Evolutionary conservation across 345 rosid genomes (phyloP).

Genomic region (Murraya paniculata): DNA sequence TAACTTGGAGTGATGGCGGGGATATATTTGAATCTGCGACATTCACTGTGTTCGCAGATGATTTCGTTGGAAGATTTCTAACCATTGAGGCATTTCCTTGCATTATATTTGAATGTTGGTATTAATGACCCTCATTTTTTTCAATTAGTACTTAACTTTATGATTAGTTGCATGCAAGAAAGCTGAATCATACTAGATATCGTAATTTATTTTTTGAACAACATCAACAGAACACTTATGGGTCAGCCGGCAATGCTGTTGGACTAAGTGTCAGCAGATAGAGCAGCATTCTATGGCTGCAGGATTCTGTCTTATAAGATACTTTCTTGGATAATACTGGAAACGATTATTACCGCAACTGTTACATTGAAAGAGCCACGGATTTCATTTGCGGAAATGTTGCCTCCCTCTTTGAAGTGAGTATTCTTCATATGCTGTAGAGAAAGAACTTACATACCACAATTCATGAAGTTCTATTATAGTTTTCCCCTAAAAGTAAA

Average conservation of each 20-base stretch:
- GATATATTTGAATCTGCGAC: conserved; percentile 52
- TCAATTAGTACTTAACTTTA: too few species aligned
- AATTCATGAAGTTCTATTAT: too few species aligned
- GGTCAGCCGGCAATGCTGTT: conserved; percentile 50
- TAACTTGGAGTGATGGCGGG: conserved; percentile 51
- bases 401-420: conserved; percentile 63
- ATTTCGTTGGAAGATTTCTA: conserved; percentile 59
- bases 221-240: conserved; percentile 48
- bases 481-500: too few species aligned
- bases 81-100: conserved; percentile 38
- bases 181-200: too few species aligned
- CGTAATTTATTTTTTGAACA: too few species aligned
- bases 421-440: background rate
- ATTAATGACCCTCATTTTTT: too few species aligned
- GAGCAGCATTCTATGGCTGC: conserved; percentile 63
- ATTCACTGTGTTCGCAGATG: conserved; percentile 50
- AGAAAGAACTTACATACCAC: background rate
- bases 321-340: conserved; percentile 72
- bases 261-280: conserved; percentile 62
- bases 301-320: conserved; percentile 57
- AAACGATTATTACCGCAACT: conserved; percentile 56
- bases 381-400: conserved; percentile 77
- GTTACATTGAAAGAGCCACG: conserved; percentile 77
- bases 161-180: too few species aligned
- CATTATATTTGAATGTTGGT: too few species aligned